Conservation (phyloP, 1,284 basidiomycete genomes). For the Wallemia hederae region DNA sequence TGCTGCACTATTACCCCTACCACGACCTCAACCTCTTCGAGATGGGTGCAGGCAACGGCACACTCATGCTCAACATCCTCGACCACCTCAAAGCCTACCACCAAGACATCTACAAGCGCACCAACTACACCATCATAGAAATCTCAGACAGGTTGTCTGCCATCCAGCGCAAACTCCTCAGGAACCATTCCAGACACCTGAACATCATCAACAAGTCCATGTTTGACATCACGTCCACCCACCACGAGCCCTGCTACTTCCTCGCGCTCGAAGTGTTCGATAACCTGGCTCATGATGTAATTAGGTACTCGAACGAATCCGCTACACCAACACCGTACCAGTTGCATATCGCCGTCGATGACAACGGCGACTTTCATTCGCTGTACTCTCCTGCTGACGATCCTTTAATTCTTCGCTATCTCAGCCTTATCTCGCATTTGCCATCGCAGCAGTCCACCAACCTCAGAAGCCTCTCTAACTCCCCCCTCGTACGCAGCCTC, state of each 20-base stretch:
- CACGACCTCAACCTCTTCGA: conserved; percentile 89
- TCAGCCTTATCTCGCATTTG: conserved; percentile 7
- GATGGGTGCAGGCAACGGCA: conserved; percentile 90
- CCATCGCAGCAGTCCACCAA: conserved; percentile 24
- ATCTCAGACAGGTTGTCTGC: conserved; percentile 52
- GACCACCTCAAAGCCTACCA: conserved; percentile 45
- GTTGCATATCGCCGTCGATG: conserved; percentile 51
- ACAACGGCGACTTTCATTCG: conserved; percentile 53
- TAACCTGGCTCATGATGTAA: conserved; percentile 86
- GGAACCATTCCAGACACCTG: conserved; percentile 9
- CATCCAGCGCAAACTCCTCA: conserved; percentile 34
- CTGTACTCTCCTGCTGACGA: conserved; percentile 63
- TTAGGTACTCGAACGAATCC: conserved; percentile 56
- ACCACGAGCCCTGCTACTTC: conserved; percentile 65
- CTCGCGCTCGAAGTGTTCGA: conserved; percentile 89
- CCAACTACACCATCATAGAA: conserved; percentile 74
- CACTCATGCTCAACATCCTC: conserved; percentile 63
- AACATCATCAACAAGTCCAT: conserved; percentile 52
- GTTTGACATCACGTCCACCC: conserved; percentile 51
- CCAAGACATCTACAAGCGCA: conserved; percentile 72
- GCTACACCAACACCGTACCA: conserved; percentile 39
- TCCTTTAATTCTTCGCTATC: conserved; percentile 43
- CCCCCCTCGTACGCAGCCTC: conserved; percentile 26
- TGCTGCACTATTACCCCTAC: conserved; percentile 78
- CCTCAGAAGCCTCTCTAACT: conserved; percentile 26